Percentiles rank a stretch among this genome's conserved stretches.
These are phyloP conservation scores for Starmerella floricola DNA, from an alignment of 805 yeast genomes.

Conservation along the genomic window DNA sequence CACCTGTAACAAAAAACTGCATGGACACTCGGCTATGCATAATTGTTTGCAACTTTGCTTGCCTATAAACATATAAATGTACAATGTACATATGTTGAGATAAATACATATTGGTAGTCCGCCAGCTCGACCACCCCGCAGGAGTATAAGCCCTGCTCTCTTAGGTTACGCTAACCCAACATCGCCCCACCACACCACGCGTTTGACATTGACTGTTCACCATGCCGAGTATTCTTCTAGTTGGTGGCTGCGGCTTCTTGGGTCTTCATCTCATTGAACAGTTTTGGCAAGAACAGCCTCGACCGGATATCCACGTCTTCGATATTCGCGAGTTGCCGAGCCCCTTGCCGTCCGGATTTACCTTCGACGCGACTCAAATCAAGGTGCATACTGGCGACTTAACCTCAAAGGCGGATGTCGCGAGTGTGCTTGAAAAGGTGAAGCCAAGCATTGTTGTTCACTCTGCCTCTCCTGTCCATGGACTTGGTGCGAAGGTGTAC, in stretches of 20 bases:
- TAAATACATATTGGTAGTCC: too few species aligned
- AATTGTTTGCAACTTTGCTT: too few species aligned
- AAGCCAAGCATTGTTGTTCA: slow-evolving; percentile 74
- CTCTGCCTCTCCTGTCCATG: slow-evolving; percentile 94
- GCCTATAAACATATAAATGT: too few species aligned
- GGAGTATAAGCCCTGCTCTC: too few species aligned
- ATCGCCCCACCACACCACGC: too few species aligned
- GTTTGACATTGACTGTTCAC: too few species aligned
- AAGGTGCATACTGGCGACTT: slow-evolving; percentile 69
- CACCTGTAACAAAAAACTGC: too few species aligned
- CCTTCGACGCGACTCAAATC: slow-evolving; percentile 51
- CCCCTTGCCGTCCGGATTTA: slow-evolving; percentile 51
- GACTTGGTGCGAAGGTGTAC: slow-evolving; percentile 67
- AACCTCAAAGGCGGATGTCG: slow-evolving; percentile 59
- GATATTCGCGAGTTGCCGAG: slow-evolving; percentile 85
- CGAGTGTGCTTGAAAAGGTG: slow-evolving; percentile 44
- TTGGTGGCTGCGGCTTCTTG: slow-evolving; percentile 94
- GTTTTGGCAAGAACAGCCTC: slow-evolving; percentile 51
- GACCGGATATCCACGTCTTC: slow-evolving; percentile 70
- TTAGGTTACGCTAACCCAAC: too few species aligned
- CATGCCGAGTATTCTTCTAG: slow-evolving; percentile 55
- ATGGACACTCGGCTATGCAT: too few species aligned
- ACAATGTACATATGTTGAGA: too few species aligned
- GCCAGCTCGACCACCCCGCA: too few species aligned
- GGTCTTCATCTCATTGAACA: slow-evolving; percentile 86